Conservation (phyloP, 1,284 basidiomycete species). For the Cerrena zonata region DNA sequence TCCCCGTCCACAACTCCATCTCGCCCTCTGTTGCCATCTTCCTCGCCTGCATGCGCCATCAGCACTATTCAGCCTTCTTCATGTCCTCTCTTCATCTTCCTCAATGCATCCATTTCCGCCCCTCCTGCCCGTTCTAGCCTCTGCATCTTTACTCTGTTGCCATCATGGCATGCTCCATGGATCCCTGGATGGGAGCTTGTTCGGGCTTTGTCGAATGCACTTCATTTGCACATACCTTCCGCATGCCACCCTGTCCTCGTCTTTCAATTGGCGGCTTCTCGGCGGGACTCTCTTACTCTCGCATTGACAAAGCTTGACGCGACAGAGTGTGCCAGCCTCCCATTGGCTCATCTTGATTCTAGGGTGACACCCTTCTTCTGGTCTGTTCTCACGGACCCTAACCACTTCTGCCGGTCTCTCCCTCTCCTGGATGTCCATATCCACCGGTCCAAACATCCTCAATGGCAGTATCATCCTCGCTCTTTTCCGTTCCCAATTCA, state of each 20-base stretch:
- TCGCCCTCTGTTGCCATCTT: background rate
- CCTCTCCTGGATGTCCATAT: background rate
- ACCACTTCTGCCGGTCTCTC: background rate
- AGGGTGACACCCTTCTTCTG: slow-evolving; percentile 3
- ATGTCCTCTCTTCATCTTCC: slow-evolving; percentile 1
- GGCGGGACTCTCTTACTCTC: background rate
- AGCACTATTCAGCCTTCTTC: background rate
- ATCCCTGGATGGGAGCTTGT: background rate
- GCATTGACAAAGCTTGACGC: background rate
- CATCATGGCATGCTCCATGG: background rate
- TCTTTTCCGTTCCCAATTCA: background rate
- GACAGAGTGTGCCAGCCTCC: background rate
- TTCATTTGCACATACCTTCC: background rate
- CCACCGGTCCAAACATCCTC: background rate
- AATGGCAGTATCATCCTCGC: background rate
- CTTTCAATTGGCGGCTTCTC: background rate
- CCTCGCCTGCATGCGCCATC: background rate
- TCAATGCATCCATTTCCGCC: slow-evolving; percentile 3
- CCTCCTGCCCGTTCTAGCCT: background rate
- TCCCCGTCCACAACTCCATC: background rate
- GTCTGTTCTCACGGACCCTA: slow-evolving; percentile 2
- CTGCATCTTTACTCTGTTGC: background rate
- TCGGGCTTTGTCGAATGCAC: background rate
- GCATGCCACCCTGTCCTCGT: background rate
- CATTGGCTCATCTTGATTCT: slow-evolving; percentile 4